These are phyloP conservation scores for Strobilomyces dryophilus DNA, from an alignment of 768 basidiomycete genomes.

Conservation along the genomic window DNA sequence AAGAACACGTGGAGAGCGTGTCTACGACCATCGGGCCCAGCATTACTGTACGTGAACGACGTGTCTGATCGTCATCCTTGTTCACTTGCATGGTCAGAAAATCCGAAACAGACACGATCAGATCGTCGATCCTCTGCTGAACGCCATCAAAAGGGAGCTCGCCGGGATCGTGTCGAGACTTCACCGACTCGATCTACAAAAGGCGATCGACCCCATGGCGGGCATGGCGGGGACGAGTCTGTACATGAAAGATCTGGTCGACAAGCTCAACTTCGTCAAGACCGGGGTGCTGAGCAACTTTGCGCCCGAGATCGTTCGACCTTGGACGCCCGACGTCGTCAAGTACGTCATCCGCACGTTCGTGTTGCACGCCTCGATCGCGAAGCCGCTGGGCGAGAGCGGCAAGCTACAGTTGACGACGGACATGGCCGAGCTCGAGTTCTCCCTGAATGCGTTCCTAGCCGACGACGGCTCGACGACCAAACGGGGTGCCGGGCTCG, in stretches of 20 bases:
- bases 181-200: conserved; percentile 81
- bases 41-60: conserved; percentile 47
- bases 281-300: conserved; percentile 72
- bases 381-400: conserved; percentile 83
- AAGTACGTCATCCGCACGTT: conserved; percentile 82
- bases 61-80: background rate
- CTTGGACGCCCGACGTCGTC: conserved; percentile 69
- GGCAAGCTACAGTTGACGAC: conserved; percentile 93
- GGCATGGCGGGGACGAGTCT: conserved; percentile 54
- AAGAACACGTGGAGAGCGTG: conserved; percentile 37
- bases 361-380: conserved; percentile 91
- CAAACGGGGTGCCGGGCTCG: conserved; percentile 63
- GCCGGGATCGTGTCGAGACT: conserved; percentile 74
- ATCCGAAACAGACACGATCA: conserved; percentile 42
- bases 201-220: conserved; percentile 60
- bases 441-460: conserved; percentile 80
- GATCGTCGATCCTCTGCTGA: conserved; percentile 57
- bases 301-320: conserved; percentile 64
- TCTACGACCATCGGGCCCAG: conserved; percentile 49
- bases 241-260: conserved; percentile 84
- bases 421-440: conserved; percentile 97
- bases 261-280: conserved; percentile 78
- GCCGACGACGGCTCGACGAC: conserved; percentile 52
- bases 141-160: conserved; percentile 76
- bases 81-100: conserved; percentile 16